Conservation (phyloP, 2,329 filamentous ascomycete genomes). For the Nannizzia gypsea region DNA sequence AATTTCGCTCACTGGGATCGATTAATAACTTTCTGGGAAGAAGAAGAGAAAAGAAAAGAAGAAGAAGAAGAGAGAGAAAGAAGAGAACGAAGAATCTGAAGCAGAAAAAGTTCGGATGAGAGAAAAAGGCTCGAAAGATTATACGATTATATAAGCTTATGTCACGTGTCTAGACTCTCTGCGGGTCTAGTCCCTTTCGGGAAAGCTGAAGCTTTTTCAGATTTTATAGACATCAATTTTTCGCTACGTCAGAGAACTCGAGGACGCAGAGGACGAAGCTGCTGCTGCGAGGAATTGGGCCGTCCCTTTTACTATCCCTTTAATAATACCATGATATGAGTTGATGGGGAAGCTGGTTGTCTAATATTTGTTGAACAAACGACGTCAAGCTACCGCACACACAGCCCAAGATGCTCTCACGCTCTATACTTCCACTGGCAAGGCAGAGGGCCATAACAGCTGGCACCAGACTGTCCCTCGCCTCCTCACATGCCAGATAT, state of each 20-base stretch:
- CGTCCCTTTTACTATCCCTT: neutral
- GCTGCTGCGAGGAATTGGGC: neutral
- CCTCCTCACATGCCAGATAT: slow-evolving; percentile 26
- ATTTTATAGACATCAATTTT: neutral
- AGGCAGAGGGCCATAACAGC: slow-evolving; percentile 31
- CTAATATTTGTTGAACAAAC: neutral
- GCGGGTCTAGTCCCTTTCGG: neutral
- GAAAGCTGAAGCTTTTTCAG: neutral
- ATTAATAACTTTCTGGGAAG: slow-evolving; percentile 42
- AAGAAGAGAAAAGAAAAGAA: slow-evolving; percentile 26
- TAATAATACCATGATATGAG: neutral
- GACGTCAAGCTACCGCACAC: neutral
- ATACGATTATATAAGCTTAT: neutral
- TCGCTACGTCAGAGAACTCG: neutral
- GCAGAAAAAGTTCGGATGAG: neutral
- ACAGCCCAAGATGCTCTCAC: slow-evolving; percentile 31
- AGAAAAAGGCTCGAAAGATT: neutral
- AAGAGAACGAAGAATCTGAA: slow-evolving; percentile 4
- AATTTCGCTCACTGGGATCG: slow-evolving; percentile 43
- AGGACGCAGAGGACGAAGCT: neutral
- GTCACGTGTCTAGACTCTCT: neutral
- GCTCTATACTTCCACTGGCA: slow-evolving; percentile 34
- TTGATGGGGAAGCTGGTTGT: neutral
- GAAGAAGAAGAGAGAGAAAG: slow-evolving; percentile 15
- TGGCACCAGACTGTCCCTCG: slow-evolving; percentile 25